Conservation (phyloP, 176 grass and related monocot species). For the Carex pumila region DNA sequence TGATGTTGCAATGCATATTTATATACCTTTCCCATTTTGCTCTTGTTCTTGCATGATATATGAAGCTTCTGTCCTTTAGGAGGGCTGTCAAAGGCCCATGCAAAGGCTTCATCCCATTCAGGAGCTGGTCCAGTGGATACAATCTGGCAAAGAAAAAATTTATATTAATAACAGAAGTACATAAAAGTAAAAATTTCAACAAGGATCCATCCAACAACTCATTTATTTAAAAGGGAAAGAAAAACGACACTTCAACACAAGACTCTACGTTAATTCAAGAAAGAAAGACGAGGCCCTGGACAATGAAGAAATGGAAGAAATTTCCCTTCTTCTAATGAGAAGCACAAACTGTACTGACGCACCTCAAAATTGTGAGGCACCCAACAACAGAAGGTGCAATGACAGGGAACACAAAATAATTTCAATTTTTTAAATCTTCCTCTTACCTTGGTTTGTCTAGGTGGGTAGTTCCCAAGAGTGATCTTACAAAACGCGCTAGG, state of each 20-base stretch:
- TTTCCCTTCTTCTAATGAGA: background rate
- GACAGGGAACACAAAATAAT: slow-evolving; percentile 14
- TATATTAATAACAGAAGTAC: background rate
- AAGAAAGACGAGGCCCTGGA: background rate
- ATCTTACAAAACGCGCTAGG: slow-evolving; percentile 95
- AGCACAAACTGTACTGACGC: background rate
- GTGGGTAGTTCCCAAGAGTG: slow-evolving; percentile 88
- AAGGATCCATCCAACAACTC: background rate
- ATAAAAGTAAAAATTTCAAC: background rate
- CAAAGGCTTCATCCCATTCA: slow-evolving; percentile 98
- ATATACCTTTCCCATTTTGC: slow-evolving; percentile 97
- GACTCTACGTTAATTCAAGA: background rate
- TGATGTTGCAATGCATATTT: slow-evolving; percentile 1
- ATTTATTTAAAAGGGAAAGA: background rate
- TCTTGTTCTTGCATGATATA: slow-evolving; percentile 99
- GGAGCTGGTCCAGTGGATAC: slow-evolving; percentile 78
- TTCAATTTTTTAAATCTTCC: background rate
- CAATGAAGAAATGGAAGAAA: too few species aligned
- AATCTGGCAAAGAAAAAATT: slow-evolving; percentile 39
- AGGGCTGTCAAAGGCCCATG: slow-evolving; percentile 95
- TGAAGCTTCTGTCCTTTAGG: slow-evolving; percentile 99
- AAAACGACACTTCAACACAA: background rate
- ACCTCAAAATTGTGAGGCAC: background rate
- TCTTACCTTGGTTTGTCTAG: slow-evolving; percentile 85
- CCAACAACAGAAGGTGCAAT: background rate